Percentiles rank a stretch among this genome's conserved stretches.
Conservation (phyloP, 805 yeast species). For the Candida sphagnicola region DNA sequence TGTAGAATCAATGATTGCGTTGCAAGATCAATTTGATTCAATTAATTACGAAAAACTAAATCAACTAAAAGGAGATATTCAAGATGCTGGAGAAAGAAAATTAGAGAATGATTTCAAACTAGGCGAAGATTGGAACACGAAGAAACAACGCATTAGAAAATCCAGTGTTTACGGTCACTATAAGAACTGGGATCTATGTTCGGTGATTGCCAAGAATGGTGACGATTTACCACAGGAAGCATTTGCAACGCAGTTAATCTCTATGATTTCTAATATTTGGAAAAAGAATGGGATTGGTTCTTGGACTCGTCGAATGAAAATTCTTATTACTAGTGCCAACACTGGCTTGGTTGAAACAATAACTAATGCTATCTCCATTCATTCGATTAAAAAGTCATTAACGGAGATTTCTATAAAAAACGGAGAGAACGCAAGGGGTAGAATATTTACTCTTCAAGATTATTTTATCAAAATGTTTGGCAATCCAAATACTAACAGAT, state of each 20-base stretch:
- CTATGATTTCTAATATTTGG: constrained; percentile 86
- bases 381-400: constrained; percentile 88
- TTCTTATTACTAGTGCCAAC: constrained; percentile 82
- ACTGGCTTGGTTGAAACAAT: constrained; percentile 95
- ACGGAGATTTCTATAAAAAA: constrained; percentile 67
- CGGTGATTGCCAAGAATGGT: constrained; percentile 95
- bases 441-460: constrained; percentile 68
- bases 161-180: constrained; percentile 80
- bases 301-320: constrained; percentile 94
- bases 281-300: constrained; percentile 59
- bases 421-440: constrained; percentile 68
- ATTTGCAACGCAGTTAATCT: constrained; percentile 91
- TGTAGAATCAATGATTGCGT: constrained; percentile 13
- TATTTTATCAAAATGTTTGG: constrained; percentile 82
- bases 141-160: constrained; percentile 74
- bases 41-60: constrained; percentile 29
- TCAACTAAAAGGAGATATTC: constrained; percentile 60
- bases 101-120: constrained; percentile 88
- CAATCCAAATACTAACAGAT: constrained; percentile 46
- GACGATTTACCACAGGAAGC: constrained; percentile 96
- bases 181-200: constrained; percentile 90
- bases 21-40: constrained; percentile 39
- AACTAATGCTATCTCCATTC: constrained; percentile 89
- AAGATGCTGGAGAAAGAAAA: constrained; percentile 74
- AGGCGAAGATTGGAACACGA: constrained; percentile 91